These are phyloP conservation scores for Sugiyamaella novakii DNA, from an alignment of 1,139 yeast genomes.

Conservation along the genomic window DNA sequence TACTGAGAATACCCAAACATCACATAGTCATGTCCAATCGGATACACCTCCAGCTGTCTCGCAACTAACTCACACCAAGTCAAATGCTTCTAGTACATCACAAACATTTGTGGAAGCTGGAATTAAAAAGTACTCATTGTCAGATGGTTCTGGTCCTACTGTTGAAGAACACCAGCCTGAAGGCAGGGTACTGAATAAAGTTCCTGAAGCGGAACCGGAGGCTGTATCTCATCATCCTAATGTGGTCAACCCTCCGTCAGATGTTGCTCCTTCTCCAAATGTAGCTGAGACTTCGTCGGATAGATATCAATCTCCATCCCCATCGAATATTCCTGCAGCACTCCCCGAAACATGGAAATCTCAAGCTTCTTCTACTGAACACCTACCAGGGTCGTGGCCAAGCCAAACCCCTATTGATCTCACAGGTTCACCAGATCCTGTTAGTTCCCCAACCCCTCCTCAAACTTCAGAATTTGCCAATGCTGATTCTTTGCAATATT, in stretches of 20 bases:
- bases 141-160: slow-evolving; percentile 12
- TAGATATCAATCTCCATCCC: no score
- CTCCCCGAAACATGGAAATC: no score
- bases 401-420: neutral
- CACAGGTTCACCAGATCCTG: neutral
- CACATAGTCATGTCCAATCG: neutral
- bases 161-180: slow-evolving; percentile 18
- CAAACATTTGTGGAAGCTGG: slow-evolving; percentile 28
- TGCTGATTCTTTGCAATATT: neutral
- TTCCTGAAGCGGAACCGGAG: neutral
- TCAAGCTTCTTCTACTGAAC: neutral
- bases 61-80: slow-evolving; percentile 21
- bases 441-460: neutral
- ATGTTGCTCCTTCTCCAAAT: neutral
- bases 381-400: slow-evolving; percentile 9
- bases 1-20: neutral
- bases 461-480: neutral
- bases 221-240: neutral
- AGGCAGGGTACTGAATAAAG: neutral
- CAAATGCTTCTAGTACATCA: slow-evolving; percentile 24
- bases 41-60: no score
- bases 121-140: slow-evolving; percentile 26
- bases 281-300: no score
- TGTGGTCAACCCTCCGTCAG: no score
- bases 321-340: no score